These are phyloP conservation scores for Abrus precatorius DNA, from an alignment of 306 rosid genomes.

Conservation along the genomic window DNA sequence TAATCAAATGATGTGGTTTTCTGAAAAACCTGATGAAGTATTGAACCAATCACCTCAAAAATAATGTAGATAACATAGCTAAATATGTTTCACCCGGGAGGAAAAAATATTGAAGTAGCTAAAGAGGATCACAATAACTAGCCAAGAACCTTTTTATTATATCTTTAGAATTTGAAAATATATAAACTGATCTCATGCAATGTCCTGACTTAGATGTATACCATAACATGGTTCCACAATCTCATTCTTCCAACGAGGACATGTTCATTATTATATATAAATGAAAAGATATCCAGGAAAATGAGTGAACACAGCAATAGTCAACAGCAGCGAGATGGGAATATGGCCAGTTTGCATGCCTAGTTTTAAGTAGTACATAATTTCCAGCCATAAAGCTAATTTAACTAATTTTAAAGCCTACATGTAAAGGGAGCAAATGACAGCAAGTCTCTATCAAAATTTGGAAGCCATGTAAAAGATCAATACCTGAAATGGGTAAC, in stretches of 20 bases:
- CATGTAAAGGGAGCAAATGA: slow-evolving; percentile 3
- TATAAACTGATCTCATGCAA: neutral
- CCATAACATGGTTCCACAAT: neutral
- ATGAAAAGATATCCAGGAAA: neutral
- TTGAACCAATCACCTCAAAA: neutral
- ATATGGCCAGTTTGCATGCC: slow-evolving; percentile 13
- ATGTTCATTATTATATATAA: neutral
- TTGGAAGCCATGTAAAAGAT: slow-evolving; percentile 15
- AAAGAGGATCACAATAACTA: slow-evolving; percentile 27
- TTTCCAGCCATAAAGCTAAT: slow-evolving; percentile 23
- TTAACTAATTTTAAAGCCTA: neutral
- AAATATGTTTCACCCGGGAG: neutral
- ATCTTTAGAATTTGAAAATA: neutral
- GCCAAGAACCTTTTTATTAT: slow-evolving; percentile 1
- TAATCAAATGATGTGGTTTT: slow-evolving; percentile 8
- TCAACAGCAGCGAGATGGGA: slow-evolving; percentile 22
- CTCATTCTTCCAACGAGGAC: slow-evolving; percentile 12
- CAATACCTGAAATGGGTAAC: slow-evolving; percentile 88
- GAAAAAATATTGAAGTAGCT: neutral
- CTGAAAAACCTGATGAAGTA: neutral
- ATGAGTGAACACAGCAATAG: neutral
- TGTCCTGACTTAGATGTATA: slow-evolving; percentile 1
- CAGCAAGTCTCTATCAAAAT: neutral
- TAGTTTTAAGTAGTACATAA: slow-evolving; percentile 24
- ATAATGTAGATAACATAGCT: slow-evolving; percentile 29